Evolutionary conservation across 2,329 filamentous ascomycete genomes (phyloP).

Genomic region (Scolecobasidium constrictum): DNA sequence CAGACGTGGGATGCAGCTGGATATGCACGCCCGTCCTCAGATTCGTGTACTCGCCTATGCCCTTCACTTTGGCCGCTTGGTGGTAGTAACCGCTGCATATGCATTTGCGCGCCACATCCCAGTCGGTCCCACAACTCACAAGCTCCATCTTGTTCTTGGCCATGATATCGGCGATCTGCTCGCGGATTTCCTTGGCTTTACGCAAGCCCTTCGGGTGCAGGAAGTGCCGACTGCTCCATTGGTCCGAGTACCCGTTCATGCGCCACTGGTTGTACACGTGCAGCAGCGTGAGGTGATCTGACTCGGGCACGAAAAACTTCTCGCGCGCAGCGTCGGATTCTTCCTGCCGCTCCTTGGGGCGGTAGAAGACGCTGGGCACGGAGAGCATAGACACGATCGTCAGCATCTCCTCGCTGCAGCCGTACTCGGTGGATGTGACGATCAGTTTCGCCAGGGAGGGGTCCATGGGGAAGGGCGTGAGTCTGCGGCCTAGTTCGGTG

Average conservation of each 20-base stretch:
- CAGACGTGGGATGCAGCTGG: conserved; percentile 86
- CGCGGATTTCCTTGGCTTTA: conserved; percentile 83
- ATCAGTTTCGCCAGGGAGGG: conserved; percentile 89
- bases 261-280: conserved; percentile 97
- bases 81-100: conserved; percentile 98
- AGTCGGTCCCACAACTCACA: conserved; percentile 85
- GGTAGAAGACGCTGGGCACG: conserved; percentile 92
- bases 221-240: conserved; percentile 90
- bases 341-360: conserved; percentile 91
- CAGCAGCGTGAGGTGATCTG: conserved; percentile 87
- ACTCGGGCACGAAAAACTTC: conserved; percentile 98
- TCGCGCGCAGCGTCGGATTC: conserved; percentile 92
- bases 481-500: conserved; percentile 74
- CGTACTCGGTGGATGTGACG: conserved; percentile 82
- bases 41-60: conserved; percentile 95
- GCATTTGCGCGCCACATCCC: conserved; percentile 90
- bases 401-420: conserved; percentile 93
- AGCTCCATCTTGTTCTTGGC: conserved; percentile 83
- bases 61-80: conserved; percentile 91
- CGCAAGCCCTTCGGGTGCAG: conserved; percentile 89
- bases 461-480: conserved; percentile 98
- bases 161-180: conserved; percentile 92
- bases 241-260: conserved; percentile 76
- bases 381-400: conserved; percentile 98
- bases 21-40: conserved; percentile 88